Conservation (phyloP, 768 basidiomycete species). For the Naganishia kalamii region DNA sequence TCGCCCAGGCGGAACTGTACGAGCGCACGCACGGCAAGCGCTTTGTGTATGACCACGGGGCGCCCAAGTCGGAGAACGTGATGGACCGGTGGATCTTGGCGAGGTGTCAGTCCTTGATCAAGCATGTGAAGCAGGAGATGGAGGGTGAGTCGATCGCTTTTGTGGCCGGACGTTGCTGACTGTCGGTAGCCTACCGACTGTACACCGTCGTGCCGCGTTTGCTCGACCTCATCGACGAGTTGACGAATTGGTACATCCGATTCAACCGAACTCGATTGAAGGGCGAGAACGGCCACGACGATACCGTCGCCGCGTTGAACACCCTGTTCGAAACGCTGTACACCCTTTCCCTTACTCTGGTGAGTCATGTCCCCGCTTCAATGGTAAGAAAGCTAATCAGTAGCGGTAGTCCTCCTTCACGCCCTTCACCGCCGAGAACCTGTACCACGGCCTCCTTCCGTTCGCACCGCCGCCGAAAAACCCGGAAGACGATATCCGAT, state of each 20-base stretch:
- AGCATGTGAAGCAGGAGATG: slow-evolving; percentile 88
- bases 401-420: slow-evolving; percentile 81
- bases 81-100: slow-evolving; percentile 99
- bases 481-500: slow-evolving; percentile 68
- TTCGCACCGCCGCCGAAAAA: slow-evolving; percentile 54
- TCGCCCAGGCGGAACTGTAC: slow-evolving; percentile 81
- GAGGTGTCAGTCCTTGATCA: slow-evolving; percentile 92
- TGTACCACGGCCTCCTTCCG: slow-evolving; percentile 89
- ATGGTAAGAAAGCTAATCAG: background rate
- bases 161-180: background rate
- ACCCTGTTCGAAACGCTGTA: slow-evolving; percentile 92
- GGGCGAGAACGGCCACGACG: slow-evolving; percentile 84
- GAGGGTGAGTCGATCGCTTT: slow-evolving; percentile 52
- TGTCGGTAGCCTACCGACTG: slow-evolving; percentile 64
- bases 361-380: slow-evolving; percentile 47
- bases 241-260: slow-evolving; percentile 99
- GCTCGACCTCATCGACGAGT: slow-evolving; percentile 83
- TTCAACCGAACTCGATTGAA: slow-evolving; percentile 94
- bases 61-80: slow-evolving; percentile 75
- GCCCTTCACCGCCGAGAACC: slow-evolving; percentile 92
- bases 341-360: slow-evolving; percentile 92
- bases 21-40: slow-evolving; percentile 70
- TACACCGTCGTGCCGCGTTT: slow-evolving; percentile 96
- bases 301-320: slow-evolving; percentile 80
- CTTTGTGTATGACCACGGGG: slow-evolving; percentile 83